Percentiles rank a stretch among this genome's conserved stretches.
Evolutionary conservation across 2,329 filamentous ascomycete species (phyloP).

Genomic region (Colletotrichum sp.): DNA sequence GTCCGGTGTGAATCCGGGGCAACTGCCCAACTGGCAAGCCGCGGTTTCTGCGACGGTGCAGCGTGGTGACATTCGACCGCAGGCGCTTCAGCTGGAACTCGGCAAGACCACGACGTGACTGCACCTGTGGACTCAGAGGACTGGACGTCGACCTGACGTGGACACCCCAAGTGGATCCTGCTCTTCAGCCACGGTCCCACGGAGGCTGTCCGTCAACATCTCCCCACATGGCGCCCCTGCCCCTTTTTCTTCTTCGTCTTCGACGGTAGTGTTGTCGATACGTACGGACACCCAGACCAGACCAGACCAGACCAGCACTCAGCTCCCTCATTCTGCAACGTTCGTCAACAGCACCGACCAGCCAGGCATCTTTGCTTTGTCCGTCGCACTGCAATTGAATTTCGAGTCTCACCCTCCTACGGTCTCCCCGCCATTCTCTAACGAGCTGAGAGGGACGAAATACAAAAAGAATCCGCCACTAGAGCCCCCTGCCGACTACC

Average conservation of each 20-base stretch:
- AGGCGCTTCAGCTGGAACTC: neutral
- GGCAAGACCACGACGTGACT: neutral
- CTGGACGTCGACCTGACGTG: neutral
- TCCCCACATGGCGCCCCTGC: constrained; percentile 2
- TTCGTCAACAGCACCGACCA: constrained; percentile 11
- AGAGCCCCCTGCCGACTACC: neutral
- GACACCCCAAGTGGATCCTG: neutral
- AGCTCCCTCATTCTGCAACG: constrained; percentile 11
- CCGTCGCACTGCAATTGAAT: neutral
- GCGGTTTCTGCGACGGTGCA: neutral
- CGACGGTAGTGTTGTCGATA: neutral
- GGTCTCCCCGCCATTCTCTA: neutral
- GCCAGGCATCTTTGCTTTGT: constrained; percentile 1
- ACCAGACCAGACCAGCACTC: neutral
- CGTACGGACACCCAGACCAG: neutral
- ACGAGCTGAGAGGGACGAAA: neutral
- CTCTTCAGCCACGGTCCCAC: neutral
- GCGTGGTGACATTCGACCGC: neutral
- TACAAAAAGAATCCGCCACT: neutral
- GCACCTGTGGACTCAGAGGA: neutral
- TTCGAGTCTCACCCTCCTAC: neutral
- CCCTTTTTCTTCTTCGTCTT: neutral
- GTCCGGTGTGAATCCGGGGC: neutral
- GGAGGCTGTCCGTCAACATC: constrained; percentile 1
- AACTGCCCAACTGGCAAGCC: neutral